Conservation (phyloP, 441 rosid species). For the Pelargonium myrrhifolium region DNA sequence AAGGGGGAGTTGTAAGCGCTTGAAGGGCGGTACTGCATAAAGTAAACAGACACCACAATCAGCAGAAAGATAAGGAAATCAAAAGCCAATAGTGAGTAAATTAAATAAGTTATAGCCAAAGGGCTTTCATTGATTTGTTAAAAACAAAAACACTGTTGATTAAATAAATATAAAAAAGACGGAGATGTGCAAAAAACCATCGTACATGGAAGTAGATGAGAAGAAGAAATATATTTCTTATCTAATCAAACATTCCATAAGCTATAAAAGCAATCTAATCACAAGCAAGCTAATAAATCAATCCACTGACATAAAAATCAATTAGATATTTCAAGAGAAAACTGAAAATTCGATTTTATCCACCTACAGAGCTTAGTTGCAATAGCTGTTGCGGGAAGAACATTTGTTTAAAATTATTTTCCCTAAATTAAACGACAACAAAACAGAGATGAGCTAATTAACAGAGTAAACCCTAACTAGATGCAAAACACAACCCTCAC, state of each 20-base stretch:
- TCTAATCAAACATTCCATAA: background rate
- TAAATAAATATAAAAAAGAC: background rate
- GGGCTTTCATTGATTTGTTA: background rate
- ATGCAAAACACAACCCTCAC: too few species aligned
- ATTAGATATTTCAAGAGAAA: background rate
- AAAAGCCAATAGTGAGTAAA: background rate
- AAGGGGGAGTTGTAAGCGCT: slow-evolving; percentile 61
- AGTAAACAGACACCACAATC: slow-evolving; percentile 3
- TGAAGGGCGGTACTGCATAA: slow-evolving; percentile 66
- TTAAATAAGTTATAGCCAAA: background rate
- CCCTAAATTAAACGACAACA: background rate
- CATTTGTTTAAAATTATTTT: too few species aligned
- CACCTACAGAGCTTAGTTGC: background rate
- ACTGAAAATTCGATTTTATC: background rate
- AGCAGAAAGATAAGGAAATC: background rate
- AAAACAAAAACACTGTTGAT: background rate
- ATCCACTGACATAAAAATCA: background rate
- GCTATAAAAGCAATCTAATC: background rate
- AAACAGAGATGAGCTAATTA: background rate
- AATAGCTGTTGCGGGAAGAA: too few species aligned
- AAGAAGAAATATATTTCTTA: background rate
- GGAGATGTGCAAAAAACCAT: background rate
- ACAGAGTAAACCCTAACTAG: background rate
- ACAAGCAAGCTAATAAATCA: background rate
- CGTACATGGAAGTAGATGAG: too few species aligned